Evolutionary conservation across 176 grass and related monocot species (phyloP), one percentile per base, ranked within the genome.

Genomic region (Oryza australiensis): DNA sequence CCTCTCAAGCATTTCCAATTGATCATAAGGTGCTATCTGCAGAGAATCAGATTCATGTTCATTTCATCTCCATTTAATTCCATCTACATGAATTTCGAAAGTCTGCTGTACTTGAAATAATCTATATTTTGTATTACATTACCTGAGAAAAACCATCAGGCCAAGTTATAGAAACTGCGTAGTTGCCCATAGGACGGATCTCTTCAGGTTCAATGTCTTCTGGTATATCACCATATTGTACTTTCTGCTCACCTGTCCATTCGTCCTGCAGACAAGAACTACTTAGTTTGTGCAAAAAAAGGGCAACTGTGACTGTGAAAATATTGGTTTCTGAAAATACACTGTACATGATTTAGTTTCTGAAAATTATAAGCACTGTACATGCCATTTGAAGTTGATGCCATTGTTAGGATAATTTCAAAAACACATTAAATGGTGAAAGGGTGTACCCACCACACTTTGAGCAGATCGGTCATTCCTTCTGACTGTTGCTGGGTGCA

Each of bases 21-120:
- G 95, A 88, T 98, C 95, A 68, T 95, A 98, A 82, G 95, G 95
- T 86, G 95, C 95, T 86, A 98, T 98, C 95, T 98, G 92, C 74
- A 80, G 69, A 88, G 68, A 23, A 85, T 65, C 48, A 82, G 33
- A 77, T n/a, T 42, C 72, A 38, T 23, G 78, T 60, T 80, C 43
- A 73, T 68, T 82, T 89, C 57, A 89, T 68, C 28, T 67, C 45
- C 24, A 34, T 60, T 35, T 43, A 18, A 33, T 59, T 59, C 9
- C 26, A 13, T 80, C 46, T 72, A 72, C 5, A 67, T 5, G 33
- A 41, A 64, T 77, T 80, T 3, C 18, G 12, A 6, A 76, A 80
- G 3, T 76, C 51, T 76, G 5, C 1, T 32, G 4, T 32, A 65
- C 14, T 81, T 10, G 3, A 82, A 76, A 51, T 64, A 53, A 55